Base-by-base conservation (phyloP, 331 rosid species). In the Quercus tomentella region DNA sequence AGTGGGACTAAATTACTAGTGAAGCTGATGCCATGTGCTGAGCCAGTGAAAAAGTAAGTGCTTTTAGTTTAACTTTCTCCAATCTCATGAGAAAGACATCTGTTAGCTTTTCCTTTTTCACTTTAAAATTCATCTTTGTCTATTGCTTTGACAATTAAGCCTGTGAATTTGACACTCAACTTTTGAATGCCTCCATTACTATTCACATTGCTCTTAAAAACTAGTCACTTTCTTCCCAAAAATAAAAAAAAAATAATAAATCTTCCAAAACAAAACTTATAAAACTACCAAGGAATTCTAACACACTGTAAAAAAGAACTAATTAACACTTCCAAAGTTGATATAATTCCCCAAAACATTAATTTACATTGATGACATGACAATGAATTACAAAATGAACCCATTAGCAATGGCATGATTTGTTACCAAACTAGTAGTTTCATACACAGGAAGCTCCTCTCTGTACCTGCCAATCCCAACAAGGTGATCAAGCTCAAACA, bases 391-490 rank as follows among this genome's bases (percentile, higher is more conserved):
- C 84, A 84, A 80, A 22, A 86, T 63, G 45, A 91, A 79, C 71
- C 98, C 95, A 82, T 84, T 86, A 20, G 95, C 97, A 82, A 93
- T 93, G 74, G 97, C 98, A 72, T 89, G 89, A 72, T 93, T 91
- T 17, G 90, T 91, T 83, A 82, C 90, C 33, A 91, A 79, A 84
- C 82, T 86, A 4, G 98, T 93, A 77, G 97, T 91, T 86, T 89
- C 98, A 81, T 91, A 93, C 69, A 93, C 97, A 0, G 98, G 98
- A 82, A 93, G 95, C 81, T 93, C 98, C 80, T 90, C 89, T 61
- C 82, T 84, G 56, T 88, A 93, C 85, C 93, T 88, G 60, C 87
- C 92, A 81, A 83, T 88, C 75, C 97, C 98, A 76, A 90, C 85
- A 22, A 88, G 89, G 37, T 87, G 97, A 89, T 93, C 92, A 41